These are phyloP conservation scores for Arachnopeziza araneosa DNA, from an alignment of 2,329 filamentous ascomycete species.

Conservation along the genomic window DNA sequence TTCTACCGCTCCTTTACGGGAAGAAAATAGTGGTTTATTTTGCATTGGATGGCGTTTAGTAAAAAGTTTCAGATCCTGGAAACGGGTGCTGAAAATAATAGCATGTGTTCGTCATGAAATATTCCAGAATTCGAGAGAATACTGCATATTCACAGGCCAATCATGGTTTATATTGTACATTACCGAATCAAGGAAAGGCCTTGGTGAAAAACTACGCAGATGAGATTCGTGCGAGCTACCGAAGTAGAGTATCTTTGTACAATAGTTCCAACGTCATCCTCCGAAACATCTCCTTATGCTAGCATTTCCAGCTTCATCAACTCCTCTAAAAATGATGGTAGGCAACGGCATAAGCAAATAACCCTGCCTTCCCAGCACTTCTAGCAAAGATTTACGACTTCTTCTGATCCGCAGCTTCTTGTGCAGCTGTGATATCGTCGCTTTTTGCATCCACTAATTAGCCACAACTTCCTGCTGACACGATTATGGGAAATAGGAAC, in stretches of 20 bases:
- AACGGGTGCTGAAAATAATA: slow-evolving; percentile 12
- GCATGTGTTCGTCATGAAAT: slow-evolving; percentile 15
- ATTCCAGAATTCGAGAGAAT: not conserved
- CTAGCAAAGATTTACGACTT: not conserved
- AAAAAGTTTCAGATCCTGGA: slow-evolving; percentile 16
- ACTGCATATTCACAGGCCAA: not conserved
- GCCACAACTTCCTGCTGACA: not conserved
- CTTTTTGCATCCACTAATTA: slow-evolving; percentile 38
- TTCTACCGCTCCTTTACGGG: slow-evolving; percentile 89
- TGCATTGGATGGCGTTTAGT: slow-evolving; percentile 20
- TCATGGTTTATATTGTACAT: slow-evolving; percentile 10
- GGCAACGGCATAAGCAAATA: not conserved
- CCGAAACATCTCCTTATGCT: not conserved
- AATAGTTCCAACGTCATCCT: not conserved
- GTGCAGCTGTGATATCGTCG: slow-evolving; percentile 69
- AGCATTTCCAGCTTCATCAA: not conserved
- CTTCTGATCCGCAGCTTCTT: slow-evolving; percentile 29
- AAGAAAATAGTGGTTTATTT: slow-evolving; percentile 45
- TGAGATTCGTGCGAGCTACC: slow-evolving; percentile 5
- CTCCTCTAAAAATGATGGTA: not conserved
- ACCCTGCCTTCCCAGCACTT: not conserved
- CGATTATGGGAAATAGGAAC: slow-evolving; percentile 29
- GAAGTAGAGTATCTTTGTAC: slow-evolving; percentile 2
- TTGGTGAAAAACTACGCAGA: not conserved
- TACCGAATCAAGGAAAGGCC: slow-evolving; percentile 3